Evolutionary conservation across 2,329 filamentous ascomycete species (phyloP), one percentile per base, ranked within the genome.

Genomic region (Simplicillium sp.): DNA sequence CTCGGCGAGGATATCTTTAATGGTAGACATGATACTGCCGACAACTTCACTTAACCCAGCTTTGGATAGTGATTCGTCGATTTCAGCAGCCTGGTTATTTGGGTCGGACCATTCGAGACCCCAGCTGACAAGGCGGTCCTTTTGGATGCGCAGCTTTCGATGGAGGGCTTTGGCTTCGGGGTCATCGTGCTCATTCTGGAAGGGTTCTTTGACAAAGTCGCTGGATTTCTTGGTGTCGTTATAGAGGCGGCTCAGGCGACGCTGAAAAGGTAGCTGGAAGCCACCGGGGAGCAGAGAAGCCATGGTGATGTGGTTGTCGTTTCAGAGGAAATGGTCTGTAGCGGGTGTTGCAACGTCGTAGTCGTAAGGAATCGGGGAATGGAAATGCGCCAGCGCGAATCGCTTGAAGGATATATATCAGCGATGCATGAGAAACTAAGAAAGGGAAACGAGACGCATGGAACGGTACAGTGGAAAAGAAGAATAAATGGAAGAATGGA

Each of bases 51-150:
- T 84, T 41, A 89, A 64, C 16, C 84, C 85, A 39, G 82, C 81
- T 56, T 83, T 80, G 51, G 83, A 84, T 8, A 82, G 66, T 12
- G 76, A 77, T 53, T 80, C 77, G 52, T 82, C 78, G 46, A 89
- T 88, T 58, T 85, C 78, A 52, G 77, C 75, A 44, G 80, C 71
- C 53, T 81, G 73, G 48, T 69, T 74, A 13, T 65, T 64, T 34
- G 81, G 78, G 56, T 88, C 84, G 42, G 80, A 84, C 85, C 85
- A 90, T 58, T 87, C 82, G 39, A 87, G 66, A 0, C 84, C 85
- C 85, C 85, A 90, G 45, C 79, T 82, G 44, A 86, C 79, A 36
- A 89, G 68, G 13, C 85, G 73, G 62, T 88, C 83, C 57, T 86
- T 87, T 53, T 89, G 85, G 49, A 88, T 87, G 47, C 82, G 76